Conservation (phyloP, 495 filamentous ascomycete genomes). For the Xylaria longipes region DNA sequence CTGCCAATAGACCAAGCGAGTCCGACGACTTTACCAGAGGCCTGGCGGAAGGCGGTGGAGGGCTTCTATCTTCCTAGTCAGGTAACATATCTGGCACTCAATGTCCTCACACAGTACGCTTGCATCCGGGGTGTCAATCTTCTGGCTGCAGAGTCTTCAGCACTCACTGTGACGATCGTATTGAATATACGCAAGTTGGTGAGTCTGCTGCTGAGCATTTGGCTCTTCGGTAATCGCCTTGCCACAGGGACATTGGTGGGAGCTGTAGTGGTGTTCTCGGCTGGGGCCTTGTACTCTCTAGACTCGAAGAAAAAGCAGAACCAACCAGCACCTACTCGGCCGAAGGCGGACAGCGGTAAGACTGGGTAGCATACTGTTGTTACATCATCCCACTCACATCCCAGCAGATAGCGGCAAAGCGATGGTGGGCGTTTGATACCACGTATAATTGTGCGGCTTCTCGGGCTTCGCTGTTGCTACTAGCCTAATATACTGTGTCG, state of each 20-base stretch:
- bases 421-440: background rate
- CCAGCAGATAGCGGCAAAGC: constrained; percentile 1
- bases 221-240: constrained; percentile 87
- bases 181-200: constrained; percentile 96
- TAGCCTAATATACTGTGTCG: background rate
- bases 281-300: constrained; percentile 86
- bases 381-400: background rate
- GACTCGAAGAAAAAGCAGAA: constrained; percentile 59
- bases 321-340: constrained; percentile 24
- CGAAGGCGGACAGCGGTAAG: constrained; percentile 32
- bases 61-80: constrained; percentile 67
- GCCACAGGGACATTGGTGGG: constrained; percentile 77
- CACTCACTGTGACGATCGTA: constrained; percentile 93
- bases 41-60: constrained; percentile 40
- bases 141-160: constrained; percentile 81
- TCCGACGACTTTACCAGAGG: constrained; percentile 36
- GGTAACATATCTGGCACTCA: constrained; percentile 73
- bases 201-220: constrained; percentile 86
- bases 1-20: constrained; percentile 40
- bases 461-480: background rate
- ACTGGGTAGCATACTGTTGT: constrained; percentile 29
- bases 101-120: constrained; percentile 89
- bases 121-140: constrained; percentile 96
- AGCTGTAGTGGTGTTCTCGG: constrained; percentile 83
- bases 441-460: background rate